Percentiles rank a stretch among this genome's conserved stretches.
Evolutionary conservation across 495 filamentous ascomycete species (phyloP).

Genomic region (Hypoxylon rickii): DNA sequence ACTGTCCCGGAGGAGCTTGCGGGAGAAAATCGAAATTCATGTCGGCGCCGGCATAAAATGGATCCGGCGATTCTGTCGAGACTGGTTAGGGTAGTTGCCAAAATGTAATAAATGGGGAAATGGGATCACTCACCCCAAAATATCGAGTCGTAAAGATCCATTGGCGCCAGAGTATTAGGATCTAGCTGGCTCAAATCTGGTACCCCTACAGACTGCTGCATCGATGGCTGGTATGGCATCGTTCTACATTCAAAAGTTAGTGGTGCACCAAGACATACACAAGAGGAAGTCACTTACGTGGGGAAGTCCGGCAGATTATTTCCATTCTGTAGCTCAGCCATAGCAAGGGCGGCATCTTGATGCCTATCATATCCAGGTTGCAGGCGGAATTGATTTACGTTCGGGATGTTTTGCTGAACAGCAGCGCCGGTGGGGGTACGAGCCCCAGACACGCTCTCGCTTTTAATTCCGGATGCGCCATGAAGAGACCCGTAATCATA

Average conservation of each 20-base stretch:
- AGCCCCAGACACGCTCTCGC: constrained; percentile 47
- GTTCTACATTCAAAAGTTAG: constrained; percentile 24
- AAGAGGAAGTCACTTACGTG: constrained; percentile 20
- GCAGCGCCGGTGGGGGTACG: constrained; percentile 44
- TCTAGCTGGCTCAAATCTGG: constrained; percentile 48
- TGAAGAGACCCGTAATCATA: constrained; percentile 59
- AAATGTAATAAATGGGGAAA: not conserved
- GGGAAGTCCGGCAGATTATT: constrained; percentile 45
- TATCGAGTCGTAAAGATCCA: constrained; percentile 63
- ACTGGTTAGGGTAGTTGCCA: constrained; percentile 3
- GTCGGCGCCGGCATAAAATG: constrained; percentile 53
- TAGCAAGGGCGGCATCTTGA: constrained; percentile 59
- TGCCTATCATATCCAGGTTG: constrained; percentile 50
- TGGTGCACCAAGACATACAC: not conserved
- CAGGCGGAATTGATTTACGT: constrained; percentile 33
- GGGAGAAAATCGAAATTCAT: constrained; percentile 59
- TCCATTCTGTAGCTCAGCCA: constrained; percentile 59
- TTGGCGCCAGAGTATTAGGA: constrained; percentile 54
- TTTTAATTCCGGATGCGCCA: constrained; percentile 42
- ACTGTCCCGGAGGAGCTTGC: constrained; percentile 53
- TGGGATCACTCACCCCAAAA: constrained; percentile 56
- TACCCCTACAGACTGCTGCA: constrained; percentile 39
- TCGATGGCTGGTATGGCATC: constrained; percentile 36
- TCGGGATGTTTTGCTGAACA: constrained; percentile 19
- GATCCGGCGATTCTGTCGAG: constrained; percentile 51